phyloP scores from a whole-genome alignment of 192 early-diverging fungal species.

The Rhizoclosmatium sp. region DNA sequence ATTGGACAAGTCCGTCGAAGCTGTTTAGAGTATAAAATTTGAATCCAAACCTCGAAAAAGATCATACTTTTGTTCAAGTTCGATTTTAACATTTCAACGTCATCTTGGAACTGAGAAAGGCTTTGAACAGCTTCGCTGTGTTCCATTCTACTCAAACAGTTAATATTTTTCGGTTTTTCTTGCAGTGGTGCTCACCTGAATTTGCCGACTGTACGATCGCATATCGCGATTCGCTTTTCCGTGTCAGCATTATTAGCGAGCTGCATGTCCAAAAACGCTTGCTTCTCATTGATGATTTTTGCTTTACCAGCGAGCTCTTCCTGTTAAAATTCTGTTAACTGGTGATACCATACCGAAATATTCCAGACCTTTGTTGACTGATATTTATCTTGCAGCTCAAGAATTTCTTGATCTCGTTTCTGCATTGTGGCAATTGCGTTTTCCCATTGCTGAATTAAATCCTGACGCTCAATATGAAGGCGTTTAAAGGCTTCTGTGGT shows the following conservation, averaged over 20 bases:
- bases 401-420: constrained; percentile 59
- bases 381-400: constrained; percentile 51
- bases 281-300: constrained; percentile 57
- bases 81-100: constrained; percentile 60
- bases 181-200: constrained; percentile 39
- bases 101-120: constrained; percentile 61
- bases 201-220: constrained; percentile 59
- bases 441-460: constrained; percentile 65
- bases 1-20: constrained; percentile 59
- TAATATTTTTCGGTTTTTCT: constrained; percentile 11
- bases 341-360: neutral
- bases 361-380: constrained; percentile 50
- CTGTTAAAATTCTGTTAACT: constrained; percentile 1
- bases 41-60: neutral
- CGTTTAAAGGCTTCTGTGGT: constrained; percentile 61
- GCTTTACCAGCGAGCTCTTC: constrained; percentile 54
- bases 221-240: constrained; percentile 59
- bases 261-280: constrained; percentile 59
- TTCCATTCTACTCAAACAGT: constrained; percentile 48
- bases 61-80: constrained; percentile 59
- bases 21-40: constrained; percentile 28
- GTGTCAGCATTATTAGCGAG: constrained; percentile 53
- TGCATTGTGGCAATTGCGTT: constrained; percentile 58
- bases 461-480: constrained; percentile 64
- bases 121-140: constrained; percentile 42